Conservation (phyloP, 1,139 yeast genomes). For the Candida buenavistaensis region DNA sequence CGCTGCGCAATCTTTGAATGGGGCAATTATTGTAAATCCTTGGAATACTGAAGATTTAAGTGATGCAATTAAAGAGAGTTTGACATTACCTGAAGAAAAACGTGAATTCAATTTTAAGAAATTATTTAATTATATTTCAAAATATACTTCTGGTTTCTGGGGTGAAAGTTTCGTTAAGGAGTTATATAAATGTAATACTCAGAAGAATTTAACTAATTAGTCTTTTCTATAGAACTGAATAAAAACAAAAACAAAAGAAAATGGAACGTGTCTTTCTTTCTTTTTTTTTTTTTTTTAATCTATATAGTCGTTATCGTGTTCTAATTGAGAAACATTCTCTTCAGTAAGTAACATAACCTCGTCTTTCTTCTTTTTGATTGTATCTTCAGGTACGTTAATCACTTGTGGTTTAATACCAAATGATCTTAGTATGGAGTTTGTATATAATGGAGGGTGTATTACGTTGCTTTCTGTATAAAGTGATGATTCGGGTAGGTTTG, state of each 20-base stretch:
- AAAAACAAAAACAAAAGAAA: no score
- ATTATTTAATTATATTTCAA: constrained; percentile 81
- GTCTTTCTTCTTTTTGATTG: constrained; percentile 2
- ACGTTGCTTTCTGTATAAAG: constrained; percentile 38
- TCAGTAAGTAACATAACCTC: constrained; percentile 10
- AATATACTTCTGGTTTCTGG: constrained; percentile 95
- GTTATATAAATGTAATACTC: constrained; percentile 45
- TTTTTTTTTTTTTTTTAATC: constrained; percentile 5
- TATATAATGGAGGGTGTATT: constrained; percentile 34
- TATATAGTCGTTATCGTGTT: constrained; percentile 7
- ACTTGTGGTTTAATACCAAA: constrained; percentile 48
- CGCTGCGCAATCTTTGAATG: constrained; percentile 97
- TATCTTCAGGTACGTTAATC: constrained; percentile 21
- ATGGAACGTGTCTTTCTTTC: no score
- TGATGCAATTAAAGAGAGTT: constrained; percentile 80
- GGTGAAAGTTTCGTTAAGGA: constrained; percentile 95
- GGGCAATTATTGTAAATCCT: constrained; percentile 91
- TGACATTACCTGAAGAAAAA: constrained; percentile 83
- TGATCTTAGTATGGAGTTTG: constrained; percentile 37
- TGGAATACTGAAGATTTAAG: constrained; percentile 97
- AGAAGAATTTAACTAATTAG: constrained; percentile 7
- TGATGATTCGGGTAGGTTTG: constrained; percentile 32
- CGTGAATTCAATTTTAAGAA: constrained; percentile 74
- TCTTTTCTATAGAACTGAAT: no score
- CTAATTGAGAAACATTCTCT: constrained; percentile 10